Evolutionary conservation across 1,284 basidiomycete species (phyloP), one percentile per base, ranked within the genome.

Genomic region (Coniferiporia sulphurascens): DNA sequence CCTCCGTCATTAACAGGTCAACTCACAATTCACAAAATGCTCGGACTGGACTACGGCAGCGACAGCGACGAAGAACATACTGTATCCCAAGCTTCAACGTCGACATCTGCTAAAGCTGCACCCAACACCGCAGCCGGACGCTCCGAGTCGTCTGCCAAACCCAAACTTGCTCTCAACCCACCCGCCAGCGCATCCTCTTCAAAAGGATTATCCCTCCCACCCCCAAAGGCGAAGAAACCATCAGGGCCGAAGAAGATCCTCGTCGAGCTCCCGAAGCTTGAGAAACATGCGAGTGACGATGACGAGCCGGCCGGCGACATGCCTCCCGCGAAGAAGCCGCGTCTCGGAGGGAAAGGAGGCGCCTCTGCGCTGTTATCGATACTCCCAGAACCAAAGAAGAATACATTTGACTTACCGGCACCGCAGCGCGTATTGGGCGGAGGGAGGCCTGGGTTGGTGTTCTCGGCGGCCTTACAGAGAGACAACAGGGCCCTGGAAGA

Each of bases 351-450:
- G 15, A 41, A 8, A 5, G 82, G 82, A 44, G 87, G 89, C 10
- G 71, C 70, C 15, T 91, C 89, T 0, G 80, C 83, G 1, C 69
- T 92, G 50, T 68, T 91, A 27, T 79, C 80, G 1, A 89, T 91
- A 84, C 76, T 92, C 7, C 90, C 90, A 51, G 81, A 84, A 0
- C 89, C 89, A 3, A 90, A 86, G 71, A 81, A 77, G 56, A 75
- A 71, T n/a, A 74, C 78, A 10, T 67, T 74, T 2, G 63, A 63
- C 36, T 65, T 69, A n/a, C 69, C 76, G 7, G 68, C 73, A 19
- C 72, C 78, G 1, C 77, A 83, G 63, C 76, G 83, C 44, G 79
- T 88, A 9, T 76, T 91, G 4, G 89, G 89, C 4, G 81, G 79
- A 7, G 86, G 87, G 8, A 72, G 83, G 0, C 80, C 79, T 15